A percentile compares a stretch with the other conserved stretches of the same genome.
These are phyloP conservation scores for Dacryopinax spathularia DNA, from an alignment of 768 basidiomycete genomes.

Conservation along the genomic window DNA sequence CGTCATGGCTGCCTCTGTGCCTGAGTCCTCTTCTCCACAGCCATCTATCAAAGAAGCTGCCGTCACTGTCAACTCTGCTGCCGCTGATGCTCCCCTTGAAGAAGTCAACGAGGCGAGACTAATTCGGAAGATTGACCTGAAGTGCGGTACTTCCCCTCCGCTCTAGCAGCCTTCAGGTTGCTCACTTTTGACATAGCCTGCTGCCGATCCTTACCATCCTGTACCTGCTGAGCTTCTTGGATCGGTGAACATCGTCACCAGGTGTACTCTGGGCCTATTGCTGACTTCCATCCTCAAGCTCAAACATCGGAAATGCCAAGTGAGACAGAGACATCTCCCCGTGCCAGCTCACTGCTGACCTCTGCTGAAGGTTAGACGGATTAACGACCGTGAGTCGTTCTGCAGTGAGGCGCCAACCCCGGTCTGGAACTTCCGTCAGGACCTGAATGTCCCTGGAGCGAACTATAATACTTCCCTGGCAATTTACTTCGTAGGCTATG, in stretches of 20 bases:
- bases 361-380: slow-evolving; percentile 34
- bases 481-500: slow-evolving; percentile 47
- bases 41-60: not conserved
- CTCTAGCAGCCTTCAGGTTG: not conserved
- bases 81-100: not conserved
- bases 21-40: not conserved
- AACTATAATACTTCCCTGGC: slow-evolving; percentile 46
- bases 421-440: not conserved
- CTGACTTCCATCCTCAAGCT: slow-evolving; percentile 11
- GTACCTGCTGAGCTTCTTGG: slow-evolving; percentile 31
- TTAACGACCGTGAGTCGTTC: slow-evolving; percentile 30
- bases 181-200: slow-evolving; percentile 15
- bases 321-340: slow-evolving; percentile 10
- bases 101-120: slow-evolving; percentile 18
- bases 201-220: slow-evolving; percentile 30
- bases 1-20: not conserved
- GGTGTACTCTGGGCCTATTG: not conserved
- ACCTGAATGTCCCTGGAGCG: slow-evolving; percentile 15
- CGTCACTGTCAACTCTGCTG: not conserved
- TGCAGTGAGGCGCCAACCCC: not conserved
- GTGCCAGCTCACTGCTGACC: not conserved
- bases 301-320: slow-evolving; percentile 32
- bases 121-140: slow-evolving; percentile 23
- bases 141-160: slow-evolving; percentile 6
- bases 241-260: slow-evolving; percentile 19